These are phyloP conservation scores for Pyrenula massariospora DNA, from an alignment of 495 filamentous ascomycete genomes.

Conservation along the genomic window DNA sequence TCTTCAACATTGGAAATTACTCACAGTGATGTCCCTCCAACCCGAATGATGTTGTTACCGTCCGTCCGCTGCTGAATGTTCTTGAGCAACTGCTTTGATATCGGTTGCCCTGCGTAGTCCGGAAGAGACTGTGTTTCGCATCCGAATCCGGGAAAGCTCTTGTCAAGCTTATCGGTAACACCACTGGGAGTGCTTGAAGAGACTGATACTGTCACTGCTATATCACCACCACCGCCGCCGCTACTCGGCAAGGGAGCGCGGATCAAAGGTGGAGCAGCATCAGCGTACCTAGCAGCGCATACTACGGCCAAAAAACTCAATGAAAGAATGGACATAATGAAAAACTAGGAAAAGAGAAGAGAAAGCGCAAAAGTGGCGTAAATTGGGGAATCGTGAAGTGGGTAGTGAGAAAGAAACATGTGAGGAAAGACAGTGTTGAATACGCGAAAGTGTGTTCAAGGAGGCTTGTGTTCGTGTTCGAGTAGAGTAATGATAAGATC, in stretches of 20 bases:
- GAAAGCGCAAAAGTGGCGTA: no score
- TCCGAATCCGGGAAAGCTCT: not conserved
- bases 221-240: no score
- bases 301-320: no score
- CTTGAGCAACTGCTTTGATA: not conserved
- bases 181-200: not conserved
- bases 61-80: not conserved
- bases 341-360: no score
- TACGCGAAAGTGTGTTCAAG: no score
- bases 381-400: no score
- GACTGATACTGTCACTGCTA: not conserved
- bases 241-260: not conserved
- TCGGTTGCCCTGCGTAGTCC: not conserved
- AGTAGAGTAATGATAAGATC: no score
- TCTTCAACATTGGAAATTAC: no score
- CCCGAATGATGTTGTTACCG: not conserved
- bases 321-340: no score
- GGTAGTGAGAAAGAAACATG: no score
- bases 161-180: not conserved
- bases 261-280: not conserved
- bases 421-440: no score
- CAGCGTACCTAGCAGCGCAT: not conserved
- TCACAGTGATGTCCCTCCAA: not conserved
- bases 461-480: no score
- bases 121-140: not conserved